Evolutionary conservation across 768 basidiomycete genomes (phyloP).

Genomic region (Mycena sanguinolenta): DNA sequence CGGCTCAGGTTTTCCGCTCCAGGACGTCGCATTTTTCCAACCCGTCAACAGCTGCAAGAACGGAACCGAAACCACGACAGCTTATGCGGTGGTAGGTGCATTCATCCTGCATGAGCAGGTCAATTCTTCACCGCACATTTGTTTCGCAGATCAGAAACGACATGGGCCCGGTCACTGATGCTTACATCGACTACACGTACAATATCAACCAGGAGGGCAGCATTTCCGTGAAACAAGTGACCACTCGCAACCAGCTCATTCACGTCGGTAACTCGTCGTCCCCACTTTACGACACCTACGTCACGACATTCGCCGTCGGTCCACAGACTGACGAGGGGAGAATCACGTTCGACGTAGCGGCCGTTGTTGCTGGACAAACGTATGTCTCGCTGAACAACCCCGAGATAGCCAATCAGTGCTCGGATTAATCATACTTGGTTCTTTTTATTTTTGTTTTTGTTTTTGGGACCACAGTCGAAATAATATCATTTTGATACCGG

Average conservation of each 20-base stretch:
- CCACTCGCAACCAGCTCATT: not conserved
- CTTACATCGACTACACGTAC: constrained; percentile 21
- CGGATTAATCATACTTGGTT: too few relatives aligned
- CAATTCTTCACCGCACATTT: not conserved
- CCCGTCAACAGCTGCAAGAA: constrained; percentile 7
- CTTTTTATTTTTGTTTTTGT: too few relatives aligned
- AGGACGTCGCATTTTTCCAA: constrained; percentile 21
- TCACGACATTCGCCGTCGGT: constrained; percentile 12
- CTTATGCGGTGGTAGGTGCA: constrained; percentile 11
- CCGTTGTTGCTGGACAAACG: constrained; percentile 3
- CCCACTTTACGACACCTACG: constrained; percentile 27
- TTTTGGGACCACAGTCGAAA: too few relatives aligned
- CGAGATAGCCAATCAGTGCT: not conserved
- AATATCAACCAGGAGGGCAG: constrained; percentile 16
- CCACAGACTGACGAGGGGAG: not conserved
- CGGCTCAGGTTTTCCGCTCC: constrained; percentile 10
- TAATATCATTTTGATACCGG: too few relatives aligned
- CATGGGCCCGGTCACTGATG: constrained; percentile 18
- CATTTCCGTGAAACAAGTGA: constrained; percentile 18
- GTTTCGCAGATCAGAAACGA: constrained; percentile 16
- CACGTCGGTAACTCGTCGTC: constrained; percentile 26
- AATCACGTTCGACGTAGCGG: constrained; percentile 19
- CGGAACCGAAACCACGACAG: not conserved
- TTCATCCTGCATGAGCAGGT: too few relatives aligned
- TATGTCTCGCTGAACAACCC: constrained; percentile 18